A percentile compares a stretch with the other conserved stretches of the same genome.
phyloP scores from a whole-genome alignment of 106 monocot species.

The Dioscorea alata region DNA sequence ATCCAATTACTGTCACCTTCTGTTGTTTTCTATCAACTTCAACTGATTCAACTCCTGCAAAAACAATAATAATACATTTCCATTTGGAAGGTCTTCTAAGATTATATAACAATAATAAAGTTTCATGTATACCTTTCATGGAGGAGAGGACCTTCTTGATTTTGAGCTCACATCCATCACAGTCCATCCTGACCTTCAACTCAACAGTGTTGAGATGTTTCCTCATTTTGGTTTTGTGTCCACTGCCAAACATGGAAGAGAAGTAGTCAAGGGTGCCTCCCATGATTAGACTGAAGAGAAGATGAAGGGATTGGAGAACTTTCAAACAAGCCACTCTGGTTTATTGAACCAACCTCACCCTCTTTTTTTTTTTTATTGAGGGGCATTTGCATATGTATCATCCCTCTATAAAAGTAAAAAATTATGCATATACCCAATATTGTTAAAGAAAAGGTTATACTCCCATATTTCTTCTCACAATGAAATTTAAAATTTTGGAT shows the following conservation, averaged over 20 bases:
- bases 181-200: conserved; percentile 52
- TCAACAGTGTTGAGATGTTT: conserved; percentile 38
- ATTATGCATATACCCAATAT: too few species aligned
- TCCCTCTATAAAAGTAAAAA: too few species aligned
- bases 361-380: too few species aligned
- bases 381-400: too few species aligned
- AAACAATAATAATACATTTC: not conserved
- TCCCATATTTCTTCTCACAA: too few species aligned
- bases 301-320: too few species aligned
- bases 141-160: conserved; percentile 41
- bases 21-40: conserved; percentile 35
- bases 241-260: conserved; percentile 15
- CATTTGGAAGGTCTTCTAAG: not conserved
- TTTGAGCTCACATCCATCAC: conserved; percentile 45
- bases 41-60: conserved; percentile 34
- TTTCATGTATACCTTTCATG: conserved; percentile 23
- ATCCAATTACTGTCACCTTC: conserved; percentile 39
- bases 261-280: not conserved
- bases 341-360: too few species aligned
- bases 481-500: too few species aligned
- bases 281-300: too few species aligned
- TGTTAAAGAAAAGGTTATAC: too few species aligned
- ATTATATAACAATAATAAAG: not conserved
- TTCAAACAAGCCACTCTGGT: too few species aligned
- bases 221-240: conserved; percentile 19